phyloP scores from a whole-genome alignment of 768 basidiomycete genomes.

The Termitomyces sp. region DNA sequence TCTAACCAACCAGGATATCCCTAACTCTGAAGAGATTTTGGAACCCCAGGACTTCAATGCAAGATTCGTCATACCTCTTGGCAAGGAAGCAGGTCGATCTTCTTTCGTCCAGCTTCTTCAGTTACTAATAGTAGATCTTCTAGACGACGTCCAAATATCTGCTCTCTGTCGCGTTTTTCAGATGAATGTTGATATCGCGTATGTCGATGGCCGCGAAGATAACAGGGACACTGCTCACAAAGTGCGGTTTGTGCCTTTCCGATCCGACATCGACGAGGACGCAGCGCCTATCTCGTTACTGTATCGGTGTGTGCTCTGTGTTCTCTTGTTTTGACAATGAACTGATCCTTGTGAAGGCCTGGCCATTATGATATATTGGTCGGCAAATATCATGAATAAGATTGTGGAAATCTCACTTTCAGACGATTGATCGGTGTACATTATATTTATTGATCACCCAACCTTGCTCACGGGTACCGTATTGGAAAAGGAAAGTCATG shows the following conservation, averaged over 20 bases:
- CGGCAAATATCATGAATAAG: not conserved
- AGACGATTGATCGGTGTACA: not conserved
- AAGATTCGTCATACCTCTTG: constrained; percentile 68
- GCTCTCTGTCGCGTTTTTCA: constrained; percentile 67
- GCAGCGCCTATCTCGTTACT: constrained; percentile 59
- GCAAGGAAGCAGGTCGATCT: constrained; percentile 67
- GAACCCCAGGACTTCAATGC: constrained; percentile 66
- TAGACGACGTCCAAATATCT: constrained; percentile 79
- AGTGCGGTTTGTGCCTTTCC: constrained; percentile 67
- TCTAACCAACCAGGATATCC: constrained; percentile 49
- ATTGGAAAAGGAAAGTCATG: not conserved
- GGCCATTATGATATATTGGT: constrained; percentile 83
- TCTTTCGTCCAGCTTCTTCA: not conserved
- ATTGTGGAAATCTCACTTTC: not conserved
- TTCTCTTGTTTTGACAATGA: not conserved
- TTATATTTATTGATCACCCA: not conserved
- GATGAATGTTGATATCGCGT: constrained; percentile 69
- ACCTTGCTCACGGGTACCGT: not conserved
- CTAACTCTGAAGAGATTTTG: constrained; percentile 58
- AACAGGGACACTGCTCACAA: constrained; percentile 13
- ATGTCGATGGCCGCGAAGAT: constrained; percentile 61
- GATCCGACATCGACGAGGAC: constrained; percentile 35
- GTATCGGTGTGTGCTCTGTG: constrained; percentile 50
- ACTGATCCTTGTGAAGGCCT: constrained; percentile 41
- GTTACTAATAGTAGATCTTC: not conserved